A percentile compares a stretch with the other conserved stretches of the same genome.
Evolutionary conservation across 1,139 yeast genomes (phyloP).

Genomic region (Pichiaceae sp.): DNA sequence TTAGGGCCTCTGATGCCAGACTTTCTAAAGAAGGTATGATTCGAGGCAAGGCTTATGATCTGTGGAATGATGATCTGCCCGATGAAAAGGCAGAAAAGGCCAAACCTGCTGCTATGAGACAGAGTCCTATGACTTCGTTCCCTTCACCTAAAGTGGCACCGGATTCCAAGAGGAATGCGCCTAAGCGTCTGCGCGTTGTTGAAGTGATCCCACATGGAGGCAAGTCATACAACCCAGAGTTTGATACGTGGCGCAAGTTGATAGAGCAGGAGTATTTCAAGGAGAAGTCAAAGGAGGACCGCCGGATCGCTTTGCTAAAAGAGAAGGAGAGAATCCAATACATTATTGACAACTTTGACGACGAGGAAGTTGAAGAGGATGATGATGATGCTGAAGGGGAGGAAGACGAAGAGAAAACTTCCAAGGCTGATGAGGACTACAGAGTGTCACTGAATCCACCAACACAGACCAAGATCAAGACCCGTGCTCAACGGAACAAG

Average conservation of each 20-base stretch:
- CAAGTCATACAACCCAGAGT: conserved; percentile 86
- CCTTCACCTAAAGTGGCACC: conserved; percentile 50
- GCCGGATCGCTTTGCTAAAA: conserved; percentile 49
- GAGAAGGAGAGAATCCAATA: conserved; percentile 57
- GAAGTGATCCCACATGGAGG: conserved; percentile 70
- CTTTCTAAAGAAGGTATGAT: conserved; percentile 57
- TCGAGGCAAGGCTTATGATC: conserved; percentile 41
- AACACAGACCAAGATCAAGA: conserved; percentile 62
- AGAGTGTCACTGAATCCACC: conserved; percentile 67
- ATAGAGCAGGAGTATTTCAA: conserved; percentile 56
- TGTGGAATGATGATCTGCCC: conserved; percentile 42
- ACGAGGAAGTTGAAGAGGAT: conserved; percentile 37
- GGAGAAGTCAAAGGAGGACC: conserved; percentile 62
- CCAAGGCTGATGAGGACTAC: conserved; percentile 24
- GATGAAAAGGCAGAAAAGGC: conserved; percentile 18
- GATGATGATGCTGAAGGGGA: conserved; percentile 26
- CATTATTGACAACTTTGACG: conserved; percentile 53
- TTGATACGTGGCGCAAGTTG: conserved; percentile 73
- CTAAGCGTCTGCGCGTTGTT: conserved; percentile 40
- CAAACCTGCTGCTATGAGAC: conserved; percentile 32
- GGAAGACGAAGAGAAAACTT: conserved; percentile 21
- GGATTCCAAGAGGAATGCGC: conserved; percentile 44
- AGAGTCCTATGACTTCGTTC: conserved; percentile 38
- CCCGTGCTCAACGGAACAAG: conserved; percentile 68
- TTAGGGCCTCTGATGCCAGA: conserved; percentile 41